Percentiles rank a stretch among this genome's conserved stretches.
phyloP scores from a whole-genome alignment of 805 yeast species.

The Metschnikowia matae region DNA sequence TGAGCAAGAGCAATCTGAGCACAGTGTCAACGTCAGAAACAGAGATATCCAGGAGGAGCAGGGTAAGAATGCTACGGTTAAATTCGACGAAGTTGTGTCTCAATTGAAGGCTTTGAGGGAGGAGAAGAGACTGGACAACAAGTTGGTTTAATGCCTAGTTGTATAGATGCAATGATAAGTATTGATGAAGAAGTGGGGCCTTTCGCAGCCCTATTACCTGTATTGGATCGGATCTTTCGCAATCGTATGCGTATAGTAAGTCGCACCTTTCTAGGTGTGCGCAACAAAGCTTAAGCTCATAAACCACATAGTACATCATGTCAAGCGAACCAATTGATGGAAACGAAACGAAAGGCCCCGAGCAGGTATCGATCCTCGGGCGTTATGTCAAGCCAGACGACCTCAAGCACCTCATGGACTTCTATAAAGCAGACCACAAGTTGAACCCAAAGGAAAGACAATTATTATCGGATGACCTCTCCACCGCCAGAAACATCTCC shows the following conservation, averaged over 20 bases:
- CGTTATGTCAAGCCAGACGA: conserved; percentile 29
- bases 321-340: not conserved
- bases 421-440: conserved; percentile 47
- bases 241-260: not conserved
- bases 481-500: conserved; percentile 31
- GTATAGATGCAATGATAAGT: conserved; percentile 2
- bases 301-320: not conserved
- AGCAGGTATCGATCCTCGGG: conserved; percentile 13
- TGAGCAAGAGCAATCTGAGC: conserved; percentile 78
- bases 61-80: conserved; percentile 82
- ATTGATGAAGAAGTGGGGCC: not conserved
- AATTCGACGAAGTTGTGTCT: conserved; percentile 65
- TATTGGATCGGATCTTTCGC: not conserved
- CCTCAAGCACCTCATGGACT: conserved; percentile 37
- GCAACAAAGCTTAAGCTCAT: not conserved
- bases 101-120: conserved; percentile 67
- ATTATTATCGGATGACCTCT: conserved; percentile 36
- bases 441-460: conserved; percentile 40
- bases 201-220: too few species aligned
- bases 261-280: not conserved
- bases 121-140: conserved; percentile 72
- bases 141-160: conserved; percentile 14
- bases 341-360: not conserved
- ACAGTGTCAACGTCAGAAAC: conserved; percentile 90
- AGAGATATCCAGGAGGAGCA: conserved; percentile 92